Percentiles rank a stretch among this genome's conserved stretches.
These are phyloP conservation scores for Trichopus zeylanicus DNA, from an alignment of 116 monocot genomes.

Conservation along the genomic window DNA sequence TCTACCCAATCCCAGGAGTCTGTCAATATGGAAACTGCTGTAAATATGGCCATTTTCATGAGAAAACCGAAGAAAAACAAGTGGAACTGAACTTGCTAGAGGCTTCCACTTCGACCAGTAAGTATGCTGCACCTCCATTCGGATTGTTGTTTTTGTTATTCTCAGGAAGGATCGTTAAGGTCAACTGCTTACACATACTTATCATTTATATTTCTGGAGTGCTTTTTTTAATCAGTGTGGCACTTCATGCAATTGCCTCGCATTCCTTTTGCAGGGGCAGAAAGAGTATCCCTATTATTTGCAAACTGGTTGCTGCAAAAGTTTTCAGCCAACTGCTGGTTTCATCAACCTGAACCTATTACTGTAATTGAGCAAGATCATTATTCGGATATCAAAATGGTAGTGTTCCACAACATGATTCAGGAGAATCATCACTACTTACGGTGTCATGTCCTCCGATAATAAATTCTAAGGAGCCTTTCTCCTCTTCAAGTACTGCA, in stretches of 20 bases:
- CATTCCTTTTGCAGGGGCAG: constrained; percentile 13
- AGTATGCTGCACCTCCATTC: constrained; percentile 1
- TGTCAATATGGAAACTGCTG: constrained; percentile 28
- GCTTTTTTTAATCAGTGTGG: not conserved
- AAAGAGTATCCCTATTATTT: constrained; percentile 30
- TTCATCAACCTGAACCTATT: constrained; percentile 29
- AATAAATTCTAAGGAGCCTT: constrained; percentile 4
- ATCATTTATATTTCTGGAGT: not conserved
- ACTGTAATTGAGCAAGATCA: constrained; percentile 1
- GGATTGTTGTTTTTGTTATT: not conserved
- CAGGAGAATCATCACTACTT: constrained; percentile 1
- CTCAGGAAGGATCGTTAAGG: too few species aligned
- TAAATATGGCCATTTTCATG: constrained; percentile 14
- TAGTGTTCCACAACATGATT: constrained; percentile 4
- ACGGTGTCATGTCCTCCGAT: constrained; percentile 2
- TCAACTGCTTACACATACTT: too few species aligned
- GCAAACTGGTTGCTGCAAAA: constrained; percentile 29
- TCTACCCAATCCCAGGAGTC: constrained; percentile 19
- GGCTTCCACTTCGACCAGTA: constrained; percentile 47
- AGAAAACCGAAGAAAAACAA: constrained; percentile 1
- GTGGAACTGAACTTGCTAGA: constrained; percentile 40
- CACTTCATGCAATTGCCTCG: not conserved
- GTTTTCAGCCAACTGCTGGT: constrained; percentile 25
- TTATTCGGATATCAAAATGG: constrained; percentile 5
- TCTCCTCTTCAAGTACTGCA: constrained; percentile 10